Evolutionary conservation across 1,284 basidiomycete genomes (phyloP), one percentile per base, ranked within the genome.

Genomic region (Malassezia obtusa): DNA sequence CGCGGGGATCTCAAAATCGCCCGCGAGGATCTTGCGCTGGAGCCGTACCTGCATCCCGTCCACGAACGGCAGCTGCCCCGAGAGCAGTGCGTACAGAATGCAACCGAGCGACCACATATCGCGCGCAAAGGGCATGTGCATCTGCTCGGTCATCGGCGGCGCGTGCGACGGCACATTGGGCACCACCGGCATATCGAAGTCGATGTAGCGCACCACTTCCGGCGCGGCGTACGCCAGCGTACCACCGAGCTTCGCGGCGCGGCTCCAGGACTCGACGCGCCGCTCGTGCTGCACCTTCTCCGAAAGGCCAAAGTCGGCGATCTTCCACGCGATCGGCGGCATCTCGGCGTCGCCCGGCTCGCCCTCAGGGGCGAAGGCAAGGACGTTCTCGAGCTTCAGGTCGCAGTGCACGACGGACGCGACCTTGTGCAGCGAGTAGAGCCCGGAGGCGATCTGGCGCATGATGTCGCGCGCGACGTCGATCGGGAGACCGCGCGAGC

Each of bases 231-330:
- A 52, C 15, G 33, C 50, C 7, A 52, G 26, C 7, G 50, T 52
- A 14, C 50, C 50, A 26, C 50, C 45, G 11, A 45, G 21, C 3
- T 14, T 25, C 21, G 40, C 24, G 7, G 31, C 32, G 40, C 39
- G 19, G 28, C 37, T 12, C 17, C 26, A 17, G 10, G 17, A 17
- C 28, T 41, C 40, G 3, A 21, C 39, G n/a, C 21, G 24, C 21
- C 31, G 19, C 3, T 43, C 24, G 2, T 10, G 4, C 30, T n/a
- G 15, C 19, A 47, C 50, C 9, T 17, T 9, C 17, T 52, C 64
- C 17, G 64, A 79, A 0, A 80, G 79, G 31, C 80, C 80, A 62
- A 81, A 81, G 65, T 81, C 80, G 15, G 78, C 77, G 3, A 81
- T 70, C 62, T 79, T 79, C 50, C 50, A 52, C 3, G 17, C 74